Evolutionary conservation across 2,329 filamentous ascomycete species (phyloP).

Genomic region (Biscogniauxia marginata): DNA sequence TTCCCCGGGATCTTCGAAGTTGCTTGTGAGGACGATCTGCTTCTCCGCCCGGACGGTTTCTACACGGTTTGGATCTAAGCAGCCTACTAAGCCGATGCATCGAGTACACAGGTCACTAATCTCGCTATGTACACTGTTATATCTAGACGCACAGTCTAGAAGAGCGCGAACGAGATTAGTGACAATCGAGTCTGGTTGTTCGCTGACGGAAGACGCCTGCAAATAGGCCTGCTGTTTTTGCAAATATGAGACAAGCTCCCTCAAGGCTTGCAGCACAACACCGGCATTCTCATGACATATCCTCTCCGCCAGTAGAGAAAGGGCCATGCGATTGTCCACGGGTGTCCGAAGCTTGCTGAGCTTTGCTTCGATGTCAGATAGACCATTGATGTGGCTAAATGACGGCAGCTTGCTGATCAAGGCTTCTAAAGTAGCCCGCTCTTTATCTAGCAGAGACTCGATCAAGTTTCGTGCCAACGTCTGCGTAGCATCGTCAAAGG

Average conservation of each 20-base stretch:
- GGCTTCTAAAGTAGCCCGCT: constrained; percentile 60
- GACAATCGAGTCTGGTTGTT: constrained; percentile 77
- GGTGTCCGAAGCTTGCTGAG: constrained; percentile 64
- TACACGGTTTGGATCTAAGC: constrained; percentile 85
- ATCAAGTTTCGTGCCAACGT: constrained; percentile 62
- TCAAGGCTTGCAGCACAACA: constrained; percentile 78
- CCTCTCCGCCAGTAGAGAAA: constrained; percentile 70
- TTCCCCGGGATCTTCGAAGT: constrained; percentile 77
- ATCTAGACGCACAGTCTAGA: constrained; percentile 81
- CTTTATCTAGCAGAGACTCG: constrained; percentile 60
- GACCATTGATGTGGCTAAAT: constrained; percentile 64
- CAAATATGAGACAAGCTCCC: constrained; percentile 74
- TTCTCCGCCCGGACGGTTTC: constrained; percentile 76
- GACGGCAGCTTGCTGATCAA: constrained; percentile 78
- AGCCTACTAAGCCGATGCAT: constrained; percentile 85
- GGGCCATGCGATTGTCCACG: constrained; percentile 64
- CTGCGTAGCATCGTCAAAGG: constrained; percentile 61
- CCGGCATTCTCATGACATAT: constrained; percentile 80
- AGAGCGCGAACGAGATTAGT: constrained; percentile 71
- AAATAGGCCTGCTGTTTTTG: constrained; percentile 72
- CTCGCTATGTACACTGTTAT: constrained; percentile 64
- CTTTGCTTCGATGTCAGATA: constrained; percentile 66
- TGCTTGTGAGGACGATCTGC: constrained; percentile 82
- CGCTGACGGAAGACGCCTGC: constrained; percentile 75
- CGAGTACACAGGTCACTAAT: constrained; percentile 74